Base-by-base conservation (phyloP, 208 protist species). In the Acanthamoeba healyi region DNA sequence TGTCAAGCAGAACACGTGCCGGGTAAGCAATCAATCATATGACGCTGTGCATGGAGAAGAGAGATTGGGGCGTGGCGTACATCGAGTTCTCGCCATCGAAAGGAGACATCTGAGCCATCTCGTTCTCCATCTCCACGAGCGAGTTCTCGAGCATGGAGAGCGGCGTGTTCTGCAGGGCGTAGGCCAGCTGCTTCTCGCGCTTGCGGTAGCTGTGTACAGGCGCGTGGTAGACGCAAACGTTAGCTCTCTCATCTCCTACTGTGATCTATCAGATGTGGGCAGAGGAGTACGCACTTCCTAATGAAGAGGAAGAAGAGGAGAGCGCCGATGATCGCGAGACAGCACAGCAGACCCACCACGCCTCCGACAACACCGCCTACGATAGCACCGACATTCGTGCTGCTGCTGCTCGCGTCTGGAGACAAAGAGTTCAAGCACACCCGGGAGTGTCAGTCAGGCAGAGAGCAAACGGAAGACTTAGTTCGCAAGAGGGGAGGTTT, bases 151-250 rank as follows among this genome's bases (percentile, higher is more conserved):
- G 61, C 19, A 70, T 70, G 61, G 61, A 26, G 14, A 70, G 29
- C 61, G 61, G 61, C 61, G 61, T 70, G 29, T 70, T 70, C 61
- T 70, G 61, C 26, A 70, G 61, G 29, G 61, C 61, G 61, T 70
- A 70, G 61, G 61, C 61, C 29, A 70, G 61, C 22, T 26, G 26
- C 61, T 24, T 70, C 29, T 70, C 61, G 61, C 61, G 61, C n/a
- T 70, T 70, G 29, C 61, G 61, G 61, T 70, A 70, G 61, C 61
- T 70, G n/a, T n/a, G n/a, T n/a, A n/a, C n/a, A n/a, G n/a, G n/a
- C n/a, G n/a, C n/a, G n/a, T n/a, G n/a, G n/a, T n/a, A n/a, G n/a
- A n/a, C n/a, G n/a, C n/a, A n/a, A n/a, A n/a, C n/a, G n/a, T n/a
- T n/a, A n/a, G n/a, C n/a, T n/a, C n/a, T n/a, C n/a, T n/a, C n/a